Evolutionary conservation across 306 rosid species (phyloP).

Genomic region (Inga laurina): DNA sequence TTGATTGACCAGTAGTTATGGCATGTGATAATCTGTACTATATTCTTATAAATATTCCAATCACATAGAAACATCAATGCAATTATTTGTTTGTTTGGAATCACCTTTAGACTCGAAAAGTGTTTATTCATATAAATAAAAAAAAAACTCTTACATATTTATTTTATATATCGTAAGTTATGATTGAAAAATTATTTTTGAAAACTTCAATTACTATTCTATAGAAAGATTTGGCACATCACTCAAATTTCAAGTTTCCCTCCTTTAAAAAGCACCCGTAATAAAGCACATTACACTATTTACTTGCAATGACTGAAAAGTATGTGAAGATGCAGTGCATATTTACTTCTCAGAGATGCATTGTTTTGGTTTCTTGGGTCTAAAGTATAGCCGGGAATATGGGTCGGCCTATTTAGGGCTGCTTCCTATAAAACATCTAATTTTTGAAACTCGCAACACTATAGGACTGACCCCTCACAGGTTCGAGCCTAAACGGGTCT

Average conservation of each 20-base stretch:
- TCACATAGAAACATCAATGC: background rate
- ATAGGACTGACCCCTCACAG: no score
- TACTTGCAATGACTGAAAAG: background rate
- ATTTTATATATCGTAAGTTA: no score
- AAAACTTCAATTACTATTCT: no score
- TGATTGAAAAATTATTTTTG: no score
- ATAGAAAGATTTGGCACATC: background rate
- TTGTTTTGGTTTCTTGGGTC: background rate
- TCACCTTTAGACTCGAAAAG: no score
- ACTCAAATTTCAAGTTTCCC: background rate
- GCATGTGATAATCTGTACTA: background rate
- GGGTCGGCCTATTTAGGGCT: rapidly evolving
- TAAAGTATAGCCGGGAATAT: background rate
- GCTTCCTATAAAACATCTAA: no score
- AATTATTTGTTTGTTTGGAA: background rate
- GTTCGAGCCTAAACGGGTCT: no score
- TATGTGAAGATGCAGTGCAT: background rate
- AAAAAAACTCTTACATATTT: no score
- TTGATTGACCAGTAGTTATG: background rate
- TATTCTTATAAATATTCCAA: background rate
- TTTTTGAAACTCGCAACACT: no score
- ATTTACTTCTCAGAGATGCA: background rate
- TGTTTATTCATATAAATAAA: no score
- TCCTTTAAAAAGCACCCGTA: background rate
- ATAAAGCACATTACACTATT: background rate